These are phyloP conservation scores for Aspergillus terreus DNA, from an alignment of 2,329 filamentous ascomycete genomes.

Conservation along the genomic window DNA sequence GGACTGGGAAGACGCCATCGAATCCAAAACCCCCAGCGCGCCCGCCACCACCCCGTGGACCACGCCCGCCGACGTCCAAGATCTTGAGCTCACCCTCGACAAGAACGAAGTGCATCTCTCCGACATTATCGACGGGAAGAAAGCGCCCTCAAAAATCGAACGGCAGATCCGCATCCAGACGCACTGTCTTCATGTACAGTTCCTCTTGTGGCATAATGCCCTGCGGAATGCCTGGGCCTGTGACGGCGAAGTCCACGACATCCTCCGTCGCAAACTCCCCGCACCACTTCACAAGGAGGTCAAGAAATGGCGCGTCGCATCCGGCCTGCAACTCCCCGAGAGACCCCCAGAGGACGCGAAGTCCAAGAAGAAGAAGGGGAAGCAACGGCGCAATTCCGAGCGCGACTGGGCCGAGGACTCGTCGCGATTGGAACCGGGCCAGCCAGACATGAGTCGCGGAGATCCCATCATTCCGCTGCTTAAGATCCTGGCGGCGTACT, in stretches of 20 bases:
- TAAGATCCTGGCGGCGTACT: constrained; percentile 74
- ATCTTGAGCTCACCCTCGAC: constrained; percentile 69
- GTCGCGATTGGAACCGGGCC: constrained; percentile 64
- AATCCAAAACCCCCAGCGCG: constrained; percentile 31
- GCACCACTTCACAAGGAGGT: constrained; percentile 67
- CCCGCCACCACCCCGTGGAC: constrained; percentile 28
- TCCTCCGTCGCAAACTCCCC: constrained; percentile 70
- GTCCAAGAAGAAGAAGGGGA: constrained; percentile 39
- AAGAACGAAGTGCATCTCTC: constrained; percentile 54
- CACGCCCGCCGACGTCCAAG: constrained; percentile 55
- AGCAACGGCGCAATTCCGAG: constrained; percentile 37
- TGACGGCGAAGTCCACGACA: constrained; percentile 70
- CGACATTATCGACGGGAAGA: constrained; percentile 65
- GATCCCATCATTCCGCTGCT: constrained; percentile 78
- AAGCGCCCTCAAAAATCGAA: constrained; percentile 81
- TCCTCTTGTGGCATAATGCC: constrained; percentile 84
- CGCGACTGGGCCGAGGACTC: constrained; percentile 72
- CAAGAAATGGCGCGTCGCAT: constrained; percentile 67
- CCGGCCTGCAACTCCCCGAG: constrained; percentile 54
- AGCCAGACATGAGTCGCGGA: constrained; percentile 73
- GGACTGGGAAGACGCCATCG: constrained; percentile 57
- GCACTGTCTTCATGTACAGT: constrained; percentile 85
- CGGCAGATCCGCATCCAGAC: constrained; percentile 71
- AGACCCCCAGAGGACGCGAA: constrained; percentile 36
- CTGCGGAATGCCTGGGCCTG: constrained; percentile 80